phyloP scores from a whole-genome alignment of 1,284 basidiomycete species.

The Boletus subluridellus region DNA sequence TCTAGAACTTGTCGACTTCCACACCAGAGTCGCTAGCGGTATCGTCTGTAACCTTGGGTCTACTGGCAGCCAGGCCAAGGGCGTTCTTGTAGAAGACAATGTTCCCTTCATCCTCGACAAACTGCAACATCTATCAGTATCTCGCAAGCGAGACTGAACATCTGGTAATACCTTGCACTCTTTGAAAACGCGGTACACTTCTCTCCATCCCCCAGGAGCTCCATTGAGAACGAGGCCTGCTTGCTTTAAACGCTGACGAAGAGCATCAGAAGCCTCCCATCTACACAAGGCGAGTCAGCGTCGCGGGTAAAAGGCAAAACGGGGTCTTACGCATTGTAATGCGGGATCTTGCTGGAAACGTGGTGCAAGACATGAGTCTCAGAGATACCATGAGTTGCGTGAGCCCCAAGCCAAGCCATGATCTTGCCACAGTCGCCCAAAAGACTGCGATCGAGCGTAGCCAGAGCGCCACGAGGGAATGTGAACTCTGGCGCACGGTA shows the following conservation, averaged over 20 bases:
- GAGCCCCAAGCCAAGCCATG: slow-evolving; percentile 76
- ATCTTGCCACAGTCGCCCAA: slow-evolving; percentile 74
- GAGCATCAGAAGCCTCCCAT: slow-evolving; percentile 90
- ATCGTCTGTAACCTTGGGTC: slow-evolving; percentile 60
- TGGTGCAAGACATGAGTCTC: slow-evolving; percentile 94
- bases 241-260: slow-evolving; percentile 75
- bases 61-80: slow-evolving; percentile 68
- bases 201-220: slow-evolving; percentile 72
- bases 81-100: slow-evolving; percentile 92
- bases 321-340: slow-evolving; percentile 71
- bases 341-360: slow-evolving; percentile 89
- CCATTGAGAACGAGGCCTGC: slow-evolving; percentile 61
- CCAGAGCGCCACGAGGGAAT: slow-evolving; percentile 91
- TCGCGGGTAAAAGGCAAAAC: neutral
- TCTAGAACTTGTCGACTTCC: slow-evolving; percentile 55
- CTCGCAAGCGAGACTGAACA: neutral
- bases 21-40: slow-evolving; percentile 82
- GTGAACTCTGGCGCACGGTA: slow-evolving; percentile 91
- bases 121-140: slow-evolving; percentile 43
- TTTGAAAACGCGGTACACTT: slow-evolving; percentile 69
- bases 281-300: slow-evolving; percentile 31
- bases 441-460: slow-evolving; percentile 88
- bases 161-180: slow-evolving; percentile 60
- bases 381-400: slow-evolving; percentile 82
- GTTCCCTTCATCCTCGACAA: slow-evolving; percentile 90